Evolutionary conservation across 2,329 filamentous ascomycete species (phyloP).

Genomic region (Colletotrichum lentis): DNA sequence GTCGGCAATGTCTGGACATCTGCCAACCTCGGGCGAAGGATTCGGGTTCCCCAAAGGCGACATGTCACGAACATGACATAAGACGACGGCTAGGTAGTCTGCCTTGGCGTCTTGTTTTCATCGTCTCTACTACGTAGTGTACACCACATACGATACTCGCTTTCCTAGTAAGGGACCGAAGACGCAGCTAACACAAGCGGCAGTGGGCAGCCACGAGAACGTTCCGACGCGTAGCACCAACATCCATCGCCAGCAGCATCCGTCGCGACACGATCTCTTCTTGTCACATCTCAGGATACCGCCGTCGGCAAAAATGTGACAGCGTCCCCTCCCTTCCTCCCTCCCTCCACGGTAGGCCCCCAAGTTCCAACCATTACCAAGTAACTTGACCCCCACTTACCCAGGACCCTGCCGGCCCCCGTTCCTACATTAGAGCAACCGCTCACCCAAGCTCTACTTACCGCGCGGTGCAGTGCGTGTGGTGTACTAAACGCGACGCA

Average conservation of each 20-base stretch:
- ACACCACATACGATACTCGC: neutral
- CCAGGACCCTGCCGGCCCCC: slow-evolving; percentile 28
- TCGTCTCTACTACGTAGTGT: too few relatives aligned
- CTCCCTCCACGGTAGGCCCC: slow-evolving; percentile 17
- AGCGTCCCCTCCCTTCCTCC: slow-evolving; percentile 26
- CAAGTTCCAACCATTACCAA: slow-evolving; percentile 21
- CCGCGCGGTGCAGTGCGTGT: neutral
- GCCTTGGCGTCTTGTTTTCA: neutral
- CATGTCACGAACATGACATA: slow-evolving; percentile 8
- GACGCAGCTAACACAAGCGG: neutral
- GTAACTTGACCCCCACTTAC: slow-evolving; percentile 25
- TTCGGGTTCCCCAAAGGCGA: neutral
- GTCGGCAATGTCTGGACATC: neutral
- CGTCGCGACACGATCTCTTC: slow-evolving; percentile 16
- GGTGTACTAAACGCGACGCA: slow-evolving; percentile 1
- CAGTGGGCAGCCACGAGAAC: slow-evolving; percentile 22
- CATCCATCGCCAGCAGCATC: neutral
- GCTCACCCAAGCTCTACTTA: slow-evolving; percentile 23
- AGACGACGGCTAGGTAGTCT: neutral
- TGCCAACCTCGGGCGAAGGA: neutral
- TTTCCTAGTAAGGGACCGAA: neutral
- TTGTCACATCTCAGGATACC: slow-evolving; percentile 33
- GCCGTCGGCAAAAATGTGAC: slow-evolving; percentile 25
- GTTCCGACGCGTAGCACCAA: neutral
- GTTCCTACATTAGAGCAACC: slow-evolving; percentile 36